Conservation (phyloP, 768 basidiomycete species). For the Sporobolomyces phaffii region DNA sequence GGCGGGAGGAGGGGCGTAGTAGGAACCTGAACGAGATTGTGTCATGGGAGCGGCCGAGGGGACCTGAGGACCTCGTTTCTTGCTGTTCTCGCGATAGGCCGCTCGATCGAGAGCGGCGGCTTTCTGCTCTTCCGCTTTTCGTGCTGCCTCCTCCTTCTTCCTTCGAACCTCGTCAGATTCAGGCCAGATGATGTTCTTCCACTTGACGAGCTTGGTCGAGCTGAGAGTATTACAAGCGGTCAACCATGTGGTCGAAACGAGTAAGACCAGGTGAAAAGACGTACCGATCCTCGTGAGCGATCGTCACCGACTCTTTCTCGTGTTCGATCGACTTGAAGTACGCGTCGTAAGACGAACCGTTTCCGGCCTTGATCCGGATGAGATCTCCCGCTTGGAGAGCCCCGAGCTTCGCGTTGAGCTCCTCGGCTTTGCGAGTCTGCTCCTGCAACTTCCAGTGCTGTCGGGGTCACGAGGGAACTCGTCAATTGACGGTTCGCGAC, state of each 20-base stretch:
- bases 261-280: not conserved
- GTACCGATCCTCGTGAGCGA: slow-evolving; percentile 57
- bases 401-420: slow-evolving; percentile 63
- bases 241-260: not conserved
- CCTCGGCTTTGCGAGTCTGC: slow-evolving; percentile 67
- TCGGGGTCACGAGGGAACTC: not conserved
- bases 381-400: slow-evolving; percentile 64
- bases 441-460: slow-evolving; percentile 71
- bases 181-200: slow-evolving; percentile 36
- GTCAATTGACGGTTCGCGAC: not conserved
- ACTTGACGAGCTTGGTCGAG: slow-evolving; percentile 21
- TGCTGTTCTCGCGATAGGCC: slow-evolving; percentile 6
- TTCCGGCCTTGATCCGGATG: slow-evolving; percentile 71
- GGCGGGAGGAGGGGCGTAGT: not conserved
- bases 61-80: slow-evolving; percentile 2
- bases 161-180: slow-evolving; percentile 20
- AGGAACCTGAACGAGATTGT: not conserved
- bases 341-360: slow-evolving; percentile 79
- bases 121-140: slow-evolving; percentile 13
- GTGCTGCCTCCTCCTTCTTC: slow-evolving; percentile 25
- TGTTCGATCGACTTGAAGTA: slow-evolving; percentile 66
- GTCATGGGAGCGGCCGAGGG: not conserved
- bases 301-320: slow-evolving; percentile 65
- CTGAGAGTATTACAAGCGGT: not conserved
- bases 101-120: slow-evolving; percentile 15